These are phyloP conservation scores for Plasmodium cynomolgi DNA, from an alignment of 169 alveolate species.

Conservation along the genomic window DNA sequence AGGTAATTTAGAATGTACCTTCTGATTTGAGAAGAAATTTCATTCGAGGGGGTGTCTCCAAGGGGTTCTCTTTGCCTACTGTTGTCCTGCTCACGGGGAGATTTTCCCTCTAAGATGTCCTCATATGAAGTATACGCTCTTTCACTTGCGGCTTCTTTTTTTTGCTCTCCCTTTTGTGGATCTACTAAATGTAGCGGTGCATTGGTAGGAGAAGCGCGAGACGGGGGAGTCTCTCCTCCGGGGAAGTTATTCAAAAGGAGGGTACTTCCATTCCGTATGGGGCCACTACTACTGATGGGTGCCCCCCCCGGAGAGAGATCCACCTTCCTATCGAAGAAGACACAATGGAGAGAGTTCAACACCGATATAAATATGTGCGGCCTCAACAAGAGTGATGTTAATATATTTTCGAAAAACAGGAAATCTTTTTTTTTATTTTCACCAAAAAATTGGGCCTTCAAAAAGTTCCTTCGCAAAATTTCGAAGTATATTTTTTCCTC, in stretches of 20 bases:
- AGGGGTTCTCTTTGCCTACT: neutral
- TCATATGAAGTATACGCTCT: neutral
- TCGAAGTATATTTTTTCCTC: conserved; percentile 28
- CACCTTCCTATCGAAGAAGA: conserved; percentile 4
- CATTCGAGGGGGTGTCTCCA: neutral
- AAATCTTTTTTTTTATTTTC: conserved; percentile 70
- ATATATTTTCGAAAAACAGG: conserved; percentile 59
- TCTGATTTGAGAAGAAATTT: neutral
- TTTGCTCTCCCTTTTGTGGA: neutral
- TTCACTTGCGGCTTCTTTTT: neutral
- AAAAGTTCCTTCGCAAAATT: conserved; percentile 41
- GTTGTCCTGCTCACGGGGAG: neutral
- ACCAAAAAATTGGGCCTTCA: conserved; percentile 39
- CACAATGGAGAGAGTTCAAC: conserved; percentile 11
- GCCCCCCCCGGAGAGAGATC: neutral
- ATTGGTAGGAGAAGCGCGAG: neutral
- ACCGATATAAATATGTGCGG: conserved; percentile 56
- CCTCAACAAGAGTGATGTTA: conserved; percentile 32
- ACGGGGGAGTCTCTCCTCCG: neutral
- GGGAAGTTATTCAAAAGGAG: neutral
- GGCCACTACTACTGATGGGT: neutral
- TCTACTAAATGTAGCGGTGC: neutral
- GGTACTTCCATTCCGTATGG: neutral
- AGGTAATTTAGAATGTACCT: conserved; percentile 49
- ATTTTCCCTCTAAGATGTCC: neutral